These are phyloP conservation scores for Groenewaldozyma tartarivorans DNA, from an alignment of 805 yeast species.

Conservation along the genomic window DNA sequence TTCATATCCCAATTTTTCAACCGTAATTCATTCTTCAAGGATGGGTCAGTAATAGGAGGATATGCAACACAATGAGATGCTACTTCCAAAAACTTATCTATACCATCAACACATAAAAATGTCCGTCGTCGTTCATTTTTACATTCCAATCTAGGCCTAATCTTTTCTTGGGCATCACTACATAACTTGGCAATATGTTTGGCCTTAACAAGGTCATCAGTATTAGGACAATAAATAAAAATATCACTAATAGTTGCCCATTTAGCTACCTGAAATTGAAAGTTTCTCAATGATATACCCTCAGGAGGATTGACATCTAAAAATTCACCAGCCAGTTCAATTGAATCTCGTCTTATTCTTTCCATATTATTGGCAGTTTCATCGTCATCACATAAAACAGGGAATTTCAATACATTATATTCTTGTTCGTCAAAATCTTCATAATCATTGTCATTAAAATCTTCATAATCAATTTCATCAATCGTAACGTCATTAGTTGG, in stretches of 20 bases:
- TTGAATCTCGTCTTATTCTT: not conserved
- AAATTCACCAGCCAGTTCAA: slow-evolving; percentile 27
- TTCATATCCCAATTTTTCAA: slow-evolving; percentile 33
- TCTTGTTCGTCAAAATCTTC: slow-evolving; percentile 1
- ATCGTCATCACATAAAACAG: not conserved
- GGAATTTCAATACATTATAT: not conserved
- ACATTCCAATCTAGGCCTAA: slow-evolving; percentile 9
- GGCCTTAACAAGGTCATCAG: slow-evolving; percentile 15
- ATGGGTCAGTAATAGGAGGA: slow-evolving; percentile 5
- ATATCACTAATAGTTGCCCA: slow-evolving; percentile 66
- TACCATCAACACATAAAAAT: slow-evolving; percentile 13
- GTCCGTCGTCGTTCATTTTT: slow-evolving; percentile 12
- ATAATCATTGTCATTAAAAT: not conserved
- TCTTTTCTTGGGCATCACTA: slow-evolving; percentile 14
- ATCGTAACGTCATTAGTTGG: not conserved
- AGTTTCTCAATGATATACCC: slow-evolving; percentile 74
- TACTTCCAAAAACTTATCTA: slow-evolving; percentile 12
- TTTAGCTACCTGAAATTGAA: slow-evolving; percentile 79
- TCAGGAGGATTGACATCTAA: slow-evolving; percentile 54
- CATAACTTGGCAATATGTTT: slow-evolving; percentile 12
- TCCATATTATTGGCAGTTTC: slow-evolving; percentile 1
- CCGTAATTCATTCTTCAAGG: slow-evolving; percentile 10
- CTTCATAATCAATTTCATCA: slow-evolving; percentile 1
- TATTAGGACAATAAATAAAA: slow-evolving; percentile 59
- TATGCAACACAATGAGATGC: slow-evolving; percentile 20